Base-by-base conservation (phyloP, 768 basidiomycete genomes). In the Trametopsis cervina region DNA sequence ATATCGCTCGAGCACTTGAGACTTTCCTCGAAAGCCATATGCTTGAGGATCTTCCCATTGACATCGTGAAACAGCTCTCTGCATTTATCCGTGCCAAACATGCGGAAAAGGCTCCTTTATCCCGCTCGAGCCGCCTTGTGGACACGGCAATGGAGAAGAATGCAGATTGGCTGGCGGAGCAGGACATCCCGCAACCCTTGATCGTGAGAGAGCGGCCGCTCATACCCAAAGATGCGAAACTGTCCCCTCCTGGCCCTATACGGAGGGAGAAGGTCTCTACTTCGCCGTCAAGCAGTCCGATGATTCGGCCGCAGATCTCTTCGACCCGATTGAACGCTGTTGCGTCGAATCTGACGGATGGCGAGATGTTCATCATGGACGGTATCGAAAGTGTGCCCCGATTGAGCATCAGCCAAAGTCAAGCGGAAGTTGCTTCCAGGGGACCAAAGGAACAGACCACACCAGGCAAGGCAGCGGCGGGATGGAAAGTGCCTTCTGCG, bases 311-410 rank as follows among this genome's bases (percentile, higher is more conserved):
- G 49, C 18, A 52, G 40, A 46, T 57, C 41, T 17, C 49, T 44
- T 29, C 54, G 42, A 57, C 56, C 5, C 59, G 54, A 12, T 18
- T 12, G 20, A 3, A 44, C 42, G 36, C 57, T 9, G 25, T 36
- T 42, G 56, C 55, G 20, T 49, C 52, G 46, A 38, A 40, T 47
- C 37, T 62, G 60, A 23, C 71, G 3, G 62, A 76, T 2, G 80
- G 90, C 48, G 91, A 89, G 43, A 72, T 93, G 24, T 93, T 95
- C 57, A 60, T 69, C 5, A 93, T 94, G 89, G 92, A 94, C 57
- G 25, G 41, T 18, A 25, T 52, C 12, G 87, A 88, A 3, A 81
- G 80, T n/a, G 59, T 66, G 1, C 64, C 64, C 5, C 41, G 64
- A 2, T 52, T 66, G 15, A 60, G 55, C 11, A 42, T 61, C 10